A percentile compares a stretch with the other conserved stretches of the same genome.
phyloP scores from a whole-genome alignment of 306 rosid species.

The Vicia sativa region DNA sequence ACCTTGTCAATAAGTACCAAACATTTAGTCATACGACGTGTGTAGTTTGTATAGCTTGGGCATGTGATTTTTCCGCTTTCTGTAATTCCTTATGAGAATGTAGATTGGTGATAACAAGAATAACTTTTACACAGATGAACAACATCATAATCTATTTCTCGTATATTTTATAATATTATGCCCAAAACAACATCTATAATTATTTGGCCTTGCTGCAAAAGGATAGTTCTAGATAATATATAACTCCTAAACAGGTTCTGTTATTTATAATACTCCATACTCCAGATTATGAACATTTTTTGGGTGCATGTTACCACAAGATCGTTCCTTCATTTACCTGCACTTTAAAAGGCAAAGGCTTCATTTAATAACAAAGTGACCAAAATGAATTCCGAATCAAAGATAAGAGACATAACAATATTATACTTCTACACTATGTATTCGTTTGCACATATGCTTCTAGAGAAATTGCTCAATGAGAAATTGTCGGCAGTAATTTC shows the following conservation, averaged over 20 bases:
- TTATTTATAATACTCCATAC: too few species aligned
- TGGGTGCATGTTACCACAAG: too few species aligned
- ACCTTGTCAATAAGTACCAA: neutral
- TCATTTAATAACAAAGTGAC: too few species aligned
- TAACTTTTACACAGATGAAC: neutral
- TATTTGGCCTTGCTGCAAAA: neutral
- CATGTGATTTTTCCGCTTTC: neutral
- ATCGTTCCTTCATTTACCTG: too few species aligned
- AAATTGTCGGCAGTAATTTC: too few species aligned
- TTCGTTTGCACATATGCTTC: too few species aligned
- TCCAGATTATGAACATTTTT: too few species aligned
- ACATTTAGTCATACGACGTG: neutral
- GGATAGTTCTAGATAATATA: neutral
- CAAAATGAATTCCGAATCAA: too few species aligned
- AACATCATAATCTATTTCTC: neutral
- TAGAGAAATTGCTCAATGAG: too few species aligned
- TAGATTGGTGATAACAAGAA: neutral
- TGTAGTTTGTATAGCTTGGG: neutral
- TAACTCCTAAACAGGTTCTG: neutral
- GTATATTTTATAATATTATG: neutral
- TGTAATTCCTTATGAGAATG: neutral
- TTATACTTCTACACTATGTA: too few species aligned
- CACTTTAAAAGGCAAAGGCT: too few species aligned
- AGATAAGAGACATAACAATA: too few species aligned
- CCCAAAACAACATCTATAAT: neutral